phyloP scores from a whole-genome alignment of 2,329 filamentous ascomycete species.

The Teratosphaeria viscida region DNA sequence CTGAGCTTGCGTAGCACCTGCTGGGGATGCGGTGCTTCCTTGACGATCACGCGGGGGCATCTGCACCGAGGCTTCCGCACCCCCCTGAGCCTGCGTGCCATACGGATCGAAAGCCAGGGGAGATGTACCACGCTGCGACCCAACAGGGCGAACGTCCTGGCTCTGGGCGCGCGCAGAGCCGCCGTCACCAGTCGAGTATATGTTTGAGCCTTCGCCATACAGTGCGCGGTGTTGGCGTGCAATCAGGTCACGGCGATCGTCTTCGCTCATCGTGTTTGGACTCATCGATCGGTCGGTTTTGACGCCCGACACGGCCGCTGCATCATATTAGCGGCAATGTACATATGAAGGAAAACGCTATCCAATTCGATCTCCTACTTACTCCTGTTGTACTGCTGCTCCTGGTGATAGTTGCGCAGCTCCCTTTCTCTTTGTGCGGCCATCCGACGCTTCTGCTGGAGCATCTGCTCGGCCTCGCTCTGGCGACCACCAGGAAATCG shows the following conservation, averaged over 20 bases:
- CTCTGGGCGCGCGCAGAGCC: conserved; percentile 52
- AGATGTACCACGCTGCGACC: conserved; percentile 62
- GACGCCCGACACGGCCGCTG: conserved; percentile 59
- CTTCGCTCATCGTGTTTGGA: conserved; percentile 80
- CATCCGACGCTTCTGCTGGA: conserved; percentile 98
- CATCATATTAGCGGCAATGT: conserved; percentile 6
- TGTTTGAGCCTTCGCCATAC: conserved; percentile 64
- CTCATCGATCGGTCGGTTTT: conserved; percentile 83
- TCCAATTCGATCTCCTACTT: conserved; percentile 25
- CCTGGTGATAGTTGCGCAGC: conserved; percentile 98
- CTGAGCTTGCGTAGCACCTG: conserved; percentile 49
- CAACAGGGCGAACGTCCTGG: conserved; percentile 52
- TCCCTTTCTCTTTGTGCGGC: conserved; percentile 97
- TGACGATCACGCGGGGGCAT: conserved; percentile 38
- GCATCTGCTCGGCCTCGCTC: conserved; percentile 94
- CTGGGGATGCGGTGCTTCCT: conserved; percentile 74
- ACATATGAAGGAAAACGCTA: background rate
- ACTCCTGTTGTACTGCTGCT: conserved; percentile 99
- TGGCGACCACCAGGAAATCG: conserved; percentile 76
- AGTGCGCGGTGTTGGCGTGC: conserved; percentile 89
- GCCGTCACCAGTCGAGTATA: conserved; percentile 60
- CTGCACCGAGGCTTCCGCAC: conserved; percentile 44
- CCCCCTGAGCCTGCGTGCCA: conserved; percentile 41
- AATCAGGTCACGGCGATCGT: conserved; percentile 90
- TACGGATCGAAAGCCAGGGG: conserved; percentile 70